Evolutionary conservation across 352 stramenopile species (phyloP).

Genomic region (Phytophthora foliorum): DNA sequence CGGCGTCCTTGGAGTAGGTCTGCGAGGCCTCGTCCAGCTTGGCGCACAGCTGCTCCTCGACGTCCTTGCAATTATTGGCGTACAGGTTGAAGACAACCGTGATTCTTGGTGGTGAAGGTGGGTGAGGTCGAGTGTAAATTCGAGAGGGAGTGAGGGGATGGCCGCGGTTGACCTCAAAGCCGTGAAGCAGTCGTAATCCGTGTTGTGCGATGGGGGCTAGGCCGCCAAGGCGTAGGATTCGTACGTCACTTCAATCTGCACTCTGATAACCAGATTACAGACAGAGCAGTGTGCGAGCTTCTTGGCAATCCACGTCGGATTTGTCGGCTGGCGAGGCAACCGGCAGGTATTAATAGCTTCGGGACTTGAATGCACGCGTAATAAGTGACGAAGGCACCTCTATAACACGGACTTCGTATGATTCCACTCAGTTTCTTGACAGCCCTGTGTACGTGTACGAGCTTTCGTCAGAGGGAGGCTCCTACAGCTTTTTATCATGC

Average conservation of each 20-base stretch:
- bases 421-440: too few species aligned
- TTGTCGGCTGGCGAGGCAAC: too few species aligned
- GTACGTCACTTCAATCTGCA: constrained; percentile 19
- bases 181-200: background rate
- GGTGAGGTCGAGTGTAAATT: constrained; percentile 24
- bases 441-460: too few species aligned
- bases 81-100: constrained; percentile 30
- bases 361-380: too few species aligned
- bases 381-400: too few species aligned
- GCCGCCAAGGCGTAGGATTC: background rate
- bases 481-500: too few species aligned
- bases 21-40: constrained; percentile 28
- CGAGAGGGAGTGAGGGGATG: constrained; percentile 23
- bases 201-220: background rate
- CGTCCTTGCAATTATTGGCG: constrained; percentile 28
- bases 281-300: background rate
- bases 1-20: constrained; percentile 26
- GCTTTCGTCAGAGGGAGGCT: too few species aligned
- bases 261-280: constrained; percentile 17
- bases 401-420: too few species aligned
- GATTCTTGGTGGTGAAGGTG: constrained; percentile 8
- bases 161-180: background rate
- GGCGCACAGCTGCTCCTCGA: constrained; percentile 29
- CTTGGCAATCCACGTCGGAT: constrained; percentile 15
- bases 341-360: too few species aligned